A percentile compares a stretch with the other conserved stretches of the same genome.
phyloP scores from a whole-genome alignment of 225 moss, liverwort and hornwort species.

The Marchantia polymorpha region DNA sequence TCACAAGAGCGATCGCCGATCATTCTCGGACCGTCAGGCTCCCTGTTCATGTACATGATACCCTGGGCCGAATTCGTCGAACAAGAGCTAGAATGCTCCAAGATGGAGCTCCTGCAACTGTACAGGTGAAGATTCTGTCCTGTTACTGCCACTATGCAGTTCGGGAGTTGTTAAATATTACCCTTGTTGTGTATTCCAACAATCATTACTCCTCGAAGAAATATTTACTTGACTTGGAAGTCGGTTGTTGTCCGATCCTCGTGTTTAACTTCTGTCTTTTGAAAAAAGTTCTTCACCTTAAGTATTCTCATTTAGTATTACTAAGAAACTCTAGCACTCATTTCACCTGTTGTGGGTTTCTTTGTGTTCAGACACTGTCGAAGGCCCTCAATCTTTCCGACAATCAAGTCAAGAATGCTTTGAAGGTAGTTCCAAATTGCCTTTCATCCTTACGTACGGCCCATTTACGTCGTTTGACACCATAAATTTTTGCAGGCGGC shows the following conservation, averaged over 20 bases:
- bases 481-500: no score
- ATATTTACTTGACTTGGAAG: neutral
- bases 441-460: neutral
- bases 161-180: no score
- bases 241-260: neutral
- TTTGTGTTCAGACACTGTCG: constrained; percentile 59
- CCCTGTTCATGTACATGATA: constrained; percentile 97
- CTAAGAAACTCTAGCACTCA: neutral
- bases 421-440: constrained; percentile 52
- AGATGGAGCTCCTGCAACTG: constrained; percentile 70
- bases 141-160: no score
- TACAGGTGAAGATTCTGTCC: constrained; percentile 44
- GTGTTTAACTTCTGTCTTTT: neutral
- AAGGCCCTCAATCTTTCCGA: constrained; percentile 66
- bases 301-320: neutral
- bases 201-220: neutral
- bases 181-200: no score
- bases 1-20: constrained; percentile 97
- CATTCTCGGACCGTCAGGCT: constrained; percentile 96
- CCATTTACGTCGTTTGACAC: neutral
- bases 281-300: neutral
- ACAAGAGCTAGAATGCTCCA: constrained; percentile 67
- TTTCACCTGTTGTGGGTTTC: neutral
- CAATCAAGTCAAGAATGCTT: constrained; percentile 69
- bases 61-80: constrained; percentile 82